These are phyloP conservation scores for Podospora pseudocomata DNA, from an alignment of 495 filamentous ascomycete genomes.

Conservation along the genomic window DNA sequence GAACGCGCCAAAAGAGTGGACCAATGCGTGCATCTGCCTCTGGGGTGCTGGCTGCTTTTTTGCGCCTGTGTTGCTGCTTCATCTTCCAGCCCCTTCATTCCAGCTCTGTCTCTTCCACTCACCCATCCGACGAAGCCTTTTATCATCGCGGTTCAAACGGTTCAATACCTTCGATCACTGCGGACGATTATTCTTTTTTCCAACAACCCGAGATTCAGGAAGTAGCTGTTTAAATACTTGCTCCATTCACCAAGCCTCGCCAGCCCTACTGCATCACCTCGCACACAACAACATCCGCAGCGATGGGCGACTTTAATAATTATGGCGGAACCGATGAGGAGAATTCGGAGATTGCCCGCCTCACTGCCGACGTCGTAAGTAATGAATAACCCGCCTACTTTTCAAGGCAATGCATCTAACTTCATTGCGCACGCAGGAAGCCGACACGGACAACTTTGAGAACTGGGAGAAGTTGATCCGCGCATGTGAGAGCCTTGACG, in stretches of 20 bases:
- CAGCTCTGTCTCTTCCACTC: background rate
- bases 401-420: constrained; percentile 10
- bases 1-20: constrained; percentile 11
- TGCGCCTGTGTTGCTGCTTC: constrained; percentile 20
- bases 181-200: background rate
- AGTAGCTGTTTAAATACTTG: constrained; percentile 9
- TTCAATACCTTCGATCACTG: constrained; percentile 11
- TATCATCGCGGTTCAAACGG: background rate
- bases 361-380: constrained; percentile 74
- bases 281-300: background rate
- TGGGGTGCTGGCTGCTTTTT: constrained; percentile 11
- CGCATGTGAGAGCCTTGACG: constrained; percentile 78
- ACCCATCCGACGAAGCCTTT: background rate
- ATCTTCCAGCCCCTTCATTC: constrained; percentile 16
- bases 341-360: constrained; percentile 76
- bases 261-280: background rate
- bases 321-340: constrained; percentile 81
- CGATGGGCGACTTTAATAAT: constrained; percentile 49
- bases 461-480: constrained; percentile 91
- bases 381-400: background rate
- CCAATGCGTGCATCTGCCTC: background rate
- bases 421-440: constrained; percentile 40
- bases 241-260: background rate
- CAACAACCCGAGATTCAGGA: background rate
- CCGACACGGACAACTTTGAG: constrained; percentile 89